phyloP scores from a whole-genome alignment of 306 rosid species.

The Dryas drummondii region DNA sequence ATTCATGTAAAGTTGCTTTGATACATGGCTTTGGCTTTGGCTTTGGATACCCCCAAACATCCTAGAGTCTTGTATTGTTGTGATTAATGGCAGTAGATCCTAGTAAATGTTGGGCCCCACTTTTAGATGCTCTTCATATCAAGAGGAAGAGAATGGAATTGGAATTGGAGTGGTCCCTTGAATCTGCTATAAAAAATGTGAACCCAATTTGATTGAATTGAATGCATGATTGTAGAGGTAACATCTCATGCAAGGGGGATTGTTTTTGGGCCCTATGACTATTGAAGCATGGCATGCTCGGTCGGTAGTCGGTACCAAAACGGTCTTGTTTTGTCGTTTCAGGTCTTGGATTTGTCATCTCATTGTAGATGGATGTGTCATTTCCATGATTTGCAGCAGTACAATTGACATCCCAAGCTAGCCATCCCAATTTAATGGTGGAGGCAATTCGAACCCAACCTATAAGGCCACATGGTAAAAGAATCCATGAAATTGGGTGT shows the following conservation, averaged over 20 bases:
- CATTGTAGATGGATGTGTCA: neutral
- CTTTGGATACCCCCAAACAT: conserved; percentile 34
- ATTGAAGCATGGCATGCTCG: conserved; percentile 13
- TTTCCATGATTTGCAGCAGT: neutral
- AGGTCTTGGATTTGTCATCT: conserved; percentile 5
- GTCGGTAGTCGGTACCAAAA: conserved; percentile 15
- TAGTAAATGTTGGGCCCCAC: neutral
- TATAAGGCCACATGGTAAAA: too few relatives aligned
- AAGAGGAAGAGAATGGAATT: neutral
- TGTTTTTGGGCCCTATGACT: conserved; percentile 1
- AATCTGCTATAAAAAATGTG: neutral
- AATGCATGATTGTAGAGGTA: neutral
- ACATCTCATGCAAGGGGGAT: neutral
- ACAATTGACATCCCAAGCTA: too few relatives aligned
- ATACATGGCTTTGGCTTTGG: conserved; percentile 9
- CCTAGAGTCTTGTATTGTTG: conserved; percentile 34
- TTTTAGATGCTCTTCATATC: conserved; percentile 13
- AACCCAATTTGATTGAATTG: neutral
- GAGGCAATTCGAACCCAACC: too few relatives aligned
- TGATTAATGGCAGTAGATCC: conserved; percentile 29
- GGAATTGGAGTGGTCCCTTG: conserved; percentile 2
- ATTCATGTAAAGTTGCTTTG: conserved; percentile 7
- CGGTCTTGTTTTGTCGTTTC: conserved; percentile 20
- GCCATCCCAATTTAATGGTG: too few relatives aligned
- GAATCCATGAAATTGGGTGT: neutral